Evolutionary conservation across 306 rosid genomes (phyloP).

Genomic region (Spatholobus suberectus): DNA sequence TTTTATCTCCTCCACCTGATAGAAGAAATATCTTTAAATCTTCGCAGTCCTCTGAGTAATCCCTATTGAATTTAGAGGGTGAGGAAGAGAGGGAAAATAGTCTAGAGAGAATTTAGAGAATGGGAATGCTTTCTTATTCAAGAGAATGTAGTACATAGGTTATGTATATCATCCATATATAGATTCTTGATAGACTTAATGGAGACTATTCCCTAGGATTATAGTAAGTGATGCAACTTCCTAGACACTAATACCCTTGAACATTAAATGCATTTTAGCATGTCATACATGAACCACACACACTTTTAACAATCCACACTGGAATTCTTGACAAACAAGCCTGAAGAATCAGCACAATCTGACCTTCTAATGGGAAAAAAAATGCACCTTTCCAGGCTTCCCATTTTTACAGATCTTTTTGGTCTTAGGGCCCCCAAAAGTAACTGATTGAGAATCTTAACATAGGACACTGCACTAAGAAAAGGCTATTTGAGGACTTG

Average conservation of each 20-base stretch:
- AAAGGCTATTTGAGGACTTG: not conserved
- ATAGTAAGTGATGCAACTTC: not conserved
- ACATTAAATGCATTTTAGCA: not conserved
- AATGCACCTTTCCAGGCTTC: conserved; percentile 6
- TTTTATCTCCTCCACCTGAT: not conserved
- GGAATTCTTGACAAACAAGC: conserved; percentile 20
- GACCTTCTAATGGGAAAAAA: not conserved
- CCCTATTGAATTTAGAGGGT: not conserved
- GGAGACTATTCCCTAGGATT: conserved; percentile 1
- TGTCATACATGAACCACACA: not conserved
- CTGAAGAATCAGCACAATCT: conserved; percentile 14
- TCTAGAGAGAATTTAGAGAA: not conserved
- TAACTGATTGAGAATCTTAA: conserved; percentile 14
- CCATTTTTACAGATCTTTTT: conserved; percentile 20
- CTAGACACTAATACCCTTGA: not conserved
- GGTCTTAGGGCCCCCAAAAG: not conserved
- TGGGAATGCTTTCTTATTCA: not conserved
- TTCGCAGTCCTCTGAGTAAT: conserved; percentile 3
- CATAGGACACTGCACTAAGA: not conserved
- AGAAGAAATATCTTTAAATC: conserved; percentile 18
- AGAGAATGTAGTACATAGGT: not conserved
- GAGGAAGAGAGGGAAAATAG: not conserved
- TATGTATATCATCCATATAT: not conserved
- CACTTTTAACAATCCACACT: not conserved
- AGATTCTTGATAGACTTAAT: not conserved